Evolutionary conservation across 73 alveolate genomes (phyloP), one percentile per base, ranked within the genome.

Genomic region (Paramecium tetraurelia): DNA sequence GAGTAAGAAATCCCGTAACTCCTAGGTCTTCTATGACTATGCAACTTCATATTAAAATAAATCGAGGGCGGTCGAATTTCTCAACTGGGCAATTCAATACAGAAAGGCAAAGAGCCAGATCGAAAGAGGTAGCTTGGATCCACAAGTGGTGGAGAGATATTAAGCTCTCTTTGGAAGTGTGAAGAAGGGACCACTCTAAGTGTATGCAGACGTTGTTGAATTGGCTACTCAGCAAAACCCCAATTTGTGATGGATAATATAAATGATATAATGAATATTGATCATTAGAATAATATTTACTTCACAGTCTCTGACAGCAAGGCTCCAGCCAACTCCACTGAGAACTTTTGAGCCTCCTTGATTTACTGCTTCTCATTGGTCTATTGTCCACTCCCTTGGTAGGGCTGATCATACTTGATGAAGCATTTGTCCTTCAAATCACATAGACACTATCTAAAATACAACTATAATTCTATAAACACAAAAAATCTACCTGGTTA

Each of bases 361-460:
- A 59, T 59, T 59, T 59, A 20, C 20, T 59, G 4, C 9, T 59
- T 59, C 38, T 59, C 77, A 10, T 21, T 59, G 10, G 20, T 59
- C 22, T 59, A 59, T 8, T 59, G 20, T 59, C 77, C 77, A 59
- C 77, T 59, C 20, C 77, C 77, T 59, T 59, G 22, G 22, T 59
- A 59, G 5, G 33, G 20, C 9, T 59, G 22, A 12, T 63, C 84
- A 63, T 63, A 27, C 31, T 63, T 63, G 0, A 63, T 63, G 46
- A 63, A 70, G n/a, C 85, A 70, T 70, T 70, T 70, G 33, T 70
- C 85, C 53, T 70, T 70, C 38, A 70, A 70, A 70, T 70, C 85
- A 70, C 85, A 70, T 31, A 70, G 33, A 7, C 85, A 31, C 7
- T 70, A 9, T 31, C 58, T 31, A 31, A 70, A 33, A 31, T 70